Conservation (phyloP, 2,329 filamentous ascomycete genomes). For the Exophiala sideris region DNA sequence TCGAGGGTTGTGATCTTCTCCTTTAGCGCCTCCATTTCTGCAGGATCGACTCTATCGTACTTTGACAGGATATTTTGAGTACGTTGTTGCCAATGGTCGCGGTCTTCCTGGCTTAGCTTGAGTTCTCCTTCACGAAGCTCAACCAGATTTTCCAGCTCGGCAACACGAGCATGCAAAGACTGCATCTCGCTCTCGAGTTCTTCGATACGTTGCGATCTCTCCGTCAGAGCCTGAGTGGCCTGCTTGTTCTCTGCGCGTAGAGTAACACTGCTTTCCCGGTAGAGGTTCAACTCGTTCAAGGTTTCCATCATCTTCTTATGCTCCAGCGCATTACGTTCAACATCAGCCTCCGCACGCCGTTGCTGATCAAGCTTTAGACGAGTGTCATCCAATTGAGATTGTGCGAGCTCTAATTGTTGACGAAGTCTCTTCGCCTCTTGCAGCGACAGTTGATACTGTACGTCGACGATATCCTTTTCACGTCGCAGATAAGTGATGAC, state of each 20-base stretch:
- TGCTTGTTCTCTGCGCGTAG: conserved; percentile 82
- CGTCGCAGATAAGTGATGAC: conserved; percentile 86
- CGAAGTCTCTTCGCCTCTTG: conserved; percentile 86
- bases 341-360: conserved; percentile 70
- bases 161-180: conserved; percentile 74
- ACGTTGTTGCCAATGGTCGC: conserved; percentile 92
- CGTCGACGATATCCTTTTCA: conserved; percentile 96
- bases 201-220: conserved; percentile 71
- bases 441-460: conserved; percentile 86
- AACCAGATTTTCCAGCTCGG: conserved; percentile 77
- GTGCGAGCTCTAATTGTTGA: conserved; percentile 83
- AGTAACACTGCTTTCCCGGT: conserved; percentile 90
- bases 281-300: conserved; percentile 90
- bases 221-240: conserved; percentile 69
- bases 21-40: conserved; percentile 86
- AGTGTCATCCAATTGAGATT: conserved; percentile 83
- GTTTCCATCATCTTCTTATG: conserved; percentile 93
- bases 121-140: conserved; percentile 83
- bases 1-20: conserved; percentile 67
- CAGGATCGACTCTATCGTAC: conserved; percentile 91
- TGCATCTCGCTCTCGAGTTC: conserved; percentile 72
- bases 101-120: conserved; percentile 82
- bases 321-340: conserved; percentile 67
- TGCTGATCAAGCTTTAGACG: conserved; percentile 89
- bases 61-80: conserved; percentile 94